Evolutionary conservation across 75 land plant species (phyloP), one percentile per base, ranked within the genome.

Genomic region (Pseudotsuga menziesii): DNA sequence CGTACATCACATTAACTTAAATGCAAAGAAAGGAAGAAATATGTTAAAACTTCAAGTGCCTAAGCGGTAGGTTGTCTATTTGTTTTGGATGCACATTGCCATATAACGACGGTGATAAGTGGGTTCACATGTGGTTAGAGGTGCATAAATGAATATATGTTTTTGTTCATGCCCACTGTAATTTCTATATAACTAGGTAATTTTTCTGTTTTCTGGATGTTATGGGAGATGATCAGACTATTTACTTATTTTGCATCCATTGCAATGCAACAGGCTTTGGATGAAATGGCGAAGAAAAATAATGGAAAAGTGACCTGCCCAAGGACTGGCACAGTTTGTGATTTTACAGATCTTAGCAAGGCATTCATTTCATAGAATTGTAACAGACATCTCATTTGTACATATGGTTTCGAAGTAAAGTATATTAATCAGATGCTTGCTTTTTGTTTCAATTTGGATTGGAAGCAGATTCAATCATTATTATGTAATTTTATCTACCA

Each of bases 281-380:
- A 97, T 75, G 93, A 92, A 66, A 97, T 97, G 99, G 98, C 97
- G 2, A 82, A 61, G 78, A 80, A 84, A 60, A 94, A 89, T 78
- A 82, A 83, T 76, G 99, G 99, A 58, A 88, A 87, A 61, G 84
- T 97, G 57, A 97, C 91, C 14, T 97, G 99, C 75, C 99, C 99
- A 4, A 90, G 93, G 74, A 97, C 99, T 44, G 91, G 92, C 20
- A 58, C 61, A 20, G 91, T 92, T n/a, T 97, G 92, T 84, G 89
- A 84, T 80, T 89, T 82, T 35, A 56, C 83, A 35, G 95, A 92
- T 2, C 84, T 92, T 75, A 84, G 81, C 13, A 97, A 94, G 81
- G 99, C 98, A 4, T 97, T 77, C 73, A 94, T 97, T 59, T 97
- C 98, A 70, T 95, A 83, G 60, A 48, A 9, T 48, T 48, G 12